phyloP scores from a whole-genome alignment of 345 rosid genomes.

The Eucalyptus cloeziana region DNA sequence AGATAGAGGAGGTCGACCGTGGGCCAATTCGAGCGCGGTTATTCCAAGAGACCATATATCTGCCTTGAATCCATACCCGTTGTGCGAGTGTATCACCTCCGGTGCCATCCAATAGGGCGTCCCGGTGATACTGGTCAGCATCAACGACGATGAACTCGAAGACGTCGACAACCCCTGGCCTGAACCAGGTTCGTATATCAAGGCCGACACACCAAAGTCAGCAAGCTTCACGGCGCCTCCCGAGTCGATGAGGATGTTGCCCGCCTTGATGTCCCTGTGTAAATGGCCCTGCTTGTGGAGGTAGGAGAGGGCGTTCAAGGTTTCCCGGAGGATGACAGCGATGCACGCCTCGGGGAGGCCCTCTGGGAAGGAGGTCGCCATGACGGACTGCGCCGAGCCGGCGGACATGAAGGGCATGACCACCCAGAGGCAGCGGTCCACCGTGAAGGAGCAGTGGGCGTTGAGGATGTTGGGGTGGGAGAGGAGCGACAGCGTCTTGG shows the following conservation, averaged over 20 bases:
- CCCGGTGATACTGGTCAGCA: constrained; percentile 66
- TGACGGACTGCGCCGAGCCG: constrained; percentile 74
- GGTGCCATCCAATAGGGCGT: constrained; percentile 99
- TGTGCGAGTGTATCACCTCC: constrained; percentile 89
- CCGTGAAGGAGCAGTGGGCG: constrained; percentile 77
- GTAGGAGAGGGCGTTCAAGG: constrained; percentile 52
- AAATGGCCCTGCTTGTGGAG: constrained; percentile 77
- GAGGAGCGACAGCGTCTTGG: constrained; percentile 70
- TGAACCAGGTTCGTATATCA: constrained; percentile 41
- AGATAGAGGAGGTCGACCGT: constrained; percentile 77
- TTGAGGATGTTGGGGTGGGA: constrained; percentile 76
- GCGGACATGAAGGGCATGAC: constrained; percentile 95
- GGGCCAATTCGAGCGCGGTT: constrained; percentile 77
- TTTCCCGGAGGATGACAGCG: constrained; percentile 56
- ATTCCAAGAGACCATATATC: constrained; percentile 97
- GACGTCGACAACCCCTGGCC: not conserved
- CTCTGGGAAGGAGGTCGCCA: constrained; percentile 48
- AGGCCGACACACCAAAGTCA: constrained; percentile 84
- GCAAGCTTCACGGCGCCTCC: constrained; percentile 69
- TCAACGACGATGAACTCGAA: constrained; percentile 18
- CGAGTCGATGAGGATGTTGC: constrained; percentile 62
- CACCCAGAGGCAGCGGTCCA: constrained; percentile 73
- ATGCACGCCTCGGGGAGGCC: constrained; percentile 77
- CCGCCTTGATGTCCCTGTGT: constrained; percentile 74
- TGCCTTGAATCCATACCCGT: constrained; percentile 78